Base-by-base conservation (phyloP, 148 eudicot genomes). In the Silene conica region DNA sequence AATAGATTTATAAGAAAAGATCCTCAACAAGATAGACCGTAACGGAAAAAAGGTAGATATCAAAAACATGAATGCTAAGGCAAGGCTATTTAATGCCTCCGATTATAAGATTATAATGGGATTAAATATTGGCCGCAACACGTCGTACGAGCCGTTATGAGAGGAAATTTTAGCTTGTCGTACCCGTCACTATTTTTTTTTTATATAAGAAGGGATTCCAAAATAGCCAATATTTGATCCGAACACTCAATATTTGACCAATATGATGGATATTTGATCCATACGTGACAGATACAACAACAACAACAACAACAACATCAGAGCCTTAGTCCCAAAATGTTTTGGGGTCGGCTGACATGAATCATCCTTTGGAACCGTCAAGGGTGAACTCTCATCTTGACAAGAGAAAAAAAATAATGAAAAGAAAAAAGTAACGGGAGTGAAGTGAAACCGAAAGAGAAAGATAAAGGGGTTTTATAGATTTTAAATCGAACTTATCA, bases 21-120 rank as follows among this genome's bases (percentile, higher is more conserved):
- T 43, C 6, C 56, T 70, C 56, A 71, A 62, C 63, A 15, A 45
- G 28, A 54, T 28, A 60, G 45, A 31, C n/a, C 41, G 58, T 72
- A 78, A 73, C 68, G 72, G 58, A 73, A 56, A 56, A 43, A 21
- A 19, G 25, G 20, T n/a, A 50, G 73, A 57, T 19, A 19, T 21
- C 34, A 14, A 57, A 72, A 64, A 18, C 9, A 19, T 11, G 76
- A 18, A 18, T 50, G 55, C 13, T 50, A 50, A 3, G 16, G 55
- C 55, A 50, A 50, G 55, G 16, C 55, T 12, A 50, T 50, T 50
- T 50, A 50, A 50, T 50, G 55, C 55, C 55, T 50, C 55, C 55
- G 18, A 50, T 50, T 50, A 50, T 13, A 50, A 50, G 55, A 15
- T 50, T 13, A 46, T 12, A 50, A 12, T 50, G 55, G 55, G 8